phyloP scores from a whole-genome alignment of 2,329 filamentous ascomycete species.

The Colletotrichum incanum region DNA sequence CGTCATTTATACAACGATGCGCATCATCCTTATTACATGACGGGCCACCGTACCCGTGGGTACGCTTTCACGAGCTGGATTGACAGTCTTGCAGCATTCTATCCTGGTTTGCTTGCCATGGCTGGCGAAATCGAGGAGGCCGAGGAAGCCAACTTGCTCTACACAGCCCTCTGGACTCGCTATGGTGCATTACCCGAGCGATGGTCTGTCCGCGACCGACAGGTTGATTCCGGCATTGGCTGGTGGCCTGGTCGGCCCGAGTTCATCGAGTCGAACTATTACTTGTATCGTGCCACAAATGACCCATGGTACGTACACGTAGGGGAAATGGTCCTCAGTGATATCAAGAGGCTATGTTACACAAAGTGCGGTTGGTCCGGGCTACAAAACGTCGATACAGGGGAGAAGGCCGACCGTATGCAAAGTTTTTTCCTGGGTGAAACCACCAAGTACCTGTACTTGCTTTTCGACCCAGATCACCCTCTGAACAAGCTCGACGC shows the following conservation, averaged over 20 bases:
- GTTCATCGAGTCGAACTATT: slow-evolving; percentile 97
- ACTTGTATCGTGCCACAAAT: slow-evolving; percentile 92
- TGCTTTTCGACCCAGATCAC: slow-evolving; percentile 89
- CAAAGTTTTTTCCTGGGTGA: slow-evolving; percentile 99
- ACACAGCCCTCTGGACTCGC: slow-evolving; percentile 93
- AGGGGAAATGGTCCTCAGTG: slow-evolving; percentile 93
- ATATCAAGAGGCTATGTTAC: slow-evolving; percentile 91
- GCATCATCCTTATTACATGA: slow-evolving; percentile 93
- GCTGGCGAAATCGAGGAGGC: slow-evolving; percentile 94
- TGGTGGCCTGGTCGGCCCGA: slow-evolving; percentile 98
- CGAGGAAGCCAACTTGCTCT: slow-evolving; percentile 89
- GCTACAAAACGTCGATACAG: slow-evolving; percentile 84
- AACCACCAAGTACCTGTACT: slow-evolving; percentile 94
- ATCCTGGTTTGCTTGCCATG: slow-evolving; percentile 88
- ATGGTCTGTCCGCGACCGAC: slow-evolving; percentile 89
- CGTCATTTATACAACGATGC: slow-evolving; percentile 90
- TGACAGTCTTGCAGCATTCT: slow-evolving; percentile 95
- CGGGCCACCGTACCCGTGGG: slow-evolving; percentile 89
- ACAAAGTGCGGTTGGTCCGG: slow-evolving; percentile 95
- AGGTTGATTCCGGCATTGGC: slow-evolving; percentile 87
- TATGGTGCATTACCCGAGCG: slow-evolving; percentile 95
- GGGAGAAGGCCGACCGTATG: slow-evolving; percentile 94
- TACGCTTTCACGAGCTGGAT: slow-evolving; percentile 94
- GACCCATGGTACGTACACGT: slow-evolving; percentile 98
- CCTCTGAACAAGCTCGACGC: slow-evolving; percentile 90